Evolutionary conservation across 2,329 filamentous ascomycete species (phyloP).

Genomic region (Xylaria sp.): DNA sequence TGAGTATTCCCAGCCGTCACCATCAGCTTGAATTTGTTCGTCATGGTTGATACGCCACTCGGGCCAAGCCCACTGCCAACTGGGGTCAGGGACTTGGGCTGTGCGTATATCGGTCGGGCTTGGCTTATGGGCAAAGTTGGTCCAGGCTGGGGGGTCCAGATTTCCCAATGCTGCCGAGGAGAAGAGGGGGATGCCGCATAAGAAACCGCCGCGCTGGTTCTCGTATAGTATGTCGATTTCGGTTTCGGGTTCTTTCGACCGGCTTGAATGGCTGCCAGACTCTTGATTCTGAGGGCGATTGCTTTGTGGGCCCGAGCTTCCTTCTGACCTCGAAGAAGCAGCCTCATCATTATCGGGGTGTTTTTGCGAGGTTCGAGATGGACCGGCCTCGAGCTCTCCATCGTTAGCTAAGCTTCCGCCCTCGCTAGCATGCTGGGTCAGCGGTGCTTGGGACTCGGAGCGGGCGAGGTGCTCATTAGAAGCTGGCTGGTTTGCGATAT

Average conservation of each 20-base stretch:
- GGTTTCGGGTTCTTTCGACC: conserved; percentile 53
- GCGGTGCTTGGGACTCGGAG: conserved; percentile 40
- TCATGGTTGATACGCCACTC: conserved; percentile 76
- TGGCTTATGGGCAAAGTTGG: conserved; percentile 71
- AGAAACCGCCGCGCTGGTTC: conserved; percentile 90
- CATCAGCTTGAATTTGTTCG: conserved; percentile 74
- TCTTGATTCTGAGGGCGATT: conserved; percentile 16
- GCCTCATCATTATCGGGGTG: conserved; percentile 25
- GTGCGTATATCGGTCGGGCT: conserved; percentile 78
- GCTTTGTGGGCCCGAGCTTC: not conserved
- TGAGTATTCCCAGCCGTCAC: conserved; percentile 96
- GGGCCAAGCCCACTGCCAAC: conserved; percentile 87
- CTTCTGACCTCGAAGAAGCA: conserved; percentile 9
- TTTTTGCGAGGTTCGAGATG: conserved; percentile 33
- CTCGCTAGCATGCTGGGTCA: conserved; percentile 36
- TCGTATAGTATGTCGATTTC: conserved; percentile 92
- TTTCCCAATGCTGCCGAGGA: conserved; percentile 85
- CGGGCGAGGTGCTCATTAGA: conserved; percentile 39
- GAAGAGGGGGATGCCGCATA: conserved; percentile 91
- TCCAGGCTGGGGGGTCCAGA: conserved; percentile 88
- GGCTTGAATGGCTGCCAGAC: conserved; percentile 13
- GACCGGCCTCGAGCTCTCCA: conserved; percentile 29
- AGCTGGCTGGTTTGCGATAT: conserved; percentile 31
- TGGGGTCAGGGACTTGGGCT: conserved; percentile 91
- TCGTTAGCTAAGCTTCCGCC: conserved; percentile 25